Evolutionary conservation across 2,329 filamentous ascomycete genomes (phyloP).

Genomic region (Colletotrichum sp.): DNA sequence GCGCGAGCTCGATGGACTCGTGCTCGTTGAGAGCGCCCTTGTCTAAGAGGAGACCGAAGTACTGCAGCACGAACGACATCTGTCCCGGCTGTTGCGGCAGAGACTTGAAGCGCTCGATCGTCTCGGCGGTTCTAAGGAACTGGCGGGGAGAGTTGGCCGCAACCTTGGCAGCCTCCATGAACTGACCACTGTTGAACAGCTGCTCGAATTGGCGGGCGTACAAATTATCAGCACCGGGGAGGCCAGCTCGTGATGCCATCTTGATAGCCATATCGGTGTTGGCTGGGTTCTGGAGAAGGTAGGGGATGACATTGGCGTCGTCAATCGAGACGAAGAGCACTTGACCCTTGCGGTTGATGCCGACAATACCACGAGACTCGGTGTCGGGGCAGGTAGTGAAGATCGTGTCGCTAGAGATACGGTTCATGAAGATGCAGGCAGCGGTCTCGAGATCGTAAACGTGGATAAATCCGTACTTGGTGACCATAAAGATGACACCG

Average conservation of each 20-base stretch:
- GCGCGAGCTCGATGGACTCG: slow-evolving; percentile 91
- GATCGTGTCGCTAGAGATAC: slow-evolving; percentile 98
- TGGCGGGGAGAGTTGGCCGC: slow-evolving; percentile 96
- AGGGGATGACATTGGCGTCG: slow-evolving; percentile 89
- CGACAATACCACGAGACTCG: slow-evolving; percentile 86
- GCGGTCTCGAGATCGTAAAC: slow-evolving; percentile 97
- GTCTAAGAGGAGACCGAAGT: slow-evolving; percentile 96
- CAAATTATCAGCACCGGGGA: slow-evolving; percentile 92
- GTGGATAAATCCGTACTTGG: slow-evolving; percentile 99
- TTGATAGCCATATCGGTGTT: slow-evolving; percentile 95
- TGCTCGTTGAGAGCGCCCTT: slow-evolving; percentile 93
- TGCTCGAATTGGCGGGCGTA: slow-evolving; percentile 94
- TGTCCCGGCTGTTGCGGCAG: slow-evolving; percentile 81
- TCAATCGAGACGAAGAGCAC: slow-evolving; percentile 94
- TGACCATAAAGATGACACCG: slow-evolving; percentile 95
- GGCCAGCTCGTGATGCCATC: slow-evolving; percentile 90
- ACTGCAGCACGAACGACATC: slow-evolving; percentile 94
- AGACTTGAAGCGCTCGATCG: slow-evolving; percentile 94
- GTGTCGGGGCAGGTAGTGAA: slow-evolving; percentile 90
- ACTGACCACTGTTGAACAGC: slow-evolving; percentile 80
- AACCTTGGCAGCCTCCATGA: slow-evolving; percentile 89
- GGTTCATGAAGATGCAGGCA: slow-evolving; percentile 98
- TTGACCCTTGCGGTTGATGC: slow-evolving; percentile 97
- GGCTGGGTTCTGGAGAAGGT: slow-evolving; percentile 94
- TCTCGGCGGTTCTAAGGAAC: slow-evolving; percentile 92